Evolutionary conservation across 2,329 filamentous ascomycete species (phyloP), one percentile per base, ranked within the genome.

Genomic region (Chalara sp.): DNA sequence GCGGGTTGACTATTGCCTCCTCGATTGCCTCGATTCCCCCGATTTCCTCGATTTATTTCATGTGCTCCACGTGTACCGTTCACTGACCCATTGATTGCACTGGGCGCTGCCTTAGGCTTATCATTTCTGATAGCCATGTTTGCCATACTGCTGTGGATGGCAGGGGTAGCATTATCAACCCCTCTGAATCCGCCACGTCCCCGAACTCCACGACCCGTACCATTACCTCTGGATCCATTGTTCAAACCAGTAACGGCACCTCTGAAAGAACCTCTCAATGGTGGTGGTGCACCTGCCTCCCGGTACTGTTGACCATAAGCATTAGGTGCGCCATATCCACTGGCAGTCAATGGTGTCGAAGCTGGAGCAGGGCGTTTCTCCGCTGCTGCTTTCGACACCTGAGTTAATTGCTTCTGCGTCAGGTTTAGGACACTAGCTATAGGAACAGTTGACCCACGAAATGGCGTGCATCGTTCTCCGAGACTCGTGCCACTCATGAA

Each of bases 401-500:
- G 84, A 41, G 95, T 75, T 21, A 96, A 79, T 70, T 99, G 93
- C 60, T 80, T 85, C 63, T 91, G 76, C 1, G 84, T 85, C 51
- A 95, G 74, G 70, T 99, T 99, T 33, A 99, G 78, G 2, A 97
- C 90, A 1, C 88, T 87, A n/a, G 87, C 86, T 6, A 86, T 81
- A 2, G 89, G 82, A 4, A 99, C 90, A 0, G 93, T 96, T 66
- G 93, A 91, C 48, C 93, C 93, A 35, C 92, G 83, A 81, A 99
- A 99, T 37, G 89, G 84, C 30, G 90, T 89, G 65, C 92, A 96
- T 53, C 93, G 85, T 51, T 91, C 90, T 53, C 89, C 87, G 12
- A 99, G 78, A 0, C 88, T 93, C 1, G 91, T 96, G 56, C 93
- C 93, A 64, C 90, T 95, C 91, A 99, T 97, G 69, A 99, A 99